phyloP scores from a whole-genome alignment of 768 basidiomycete species.

The Trametes sanguinea region DNA sequence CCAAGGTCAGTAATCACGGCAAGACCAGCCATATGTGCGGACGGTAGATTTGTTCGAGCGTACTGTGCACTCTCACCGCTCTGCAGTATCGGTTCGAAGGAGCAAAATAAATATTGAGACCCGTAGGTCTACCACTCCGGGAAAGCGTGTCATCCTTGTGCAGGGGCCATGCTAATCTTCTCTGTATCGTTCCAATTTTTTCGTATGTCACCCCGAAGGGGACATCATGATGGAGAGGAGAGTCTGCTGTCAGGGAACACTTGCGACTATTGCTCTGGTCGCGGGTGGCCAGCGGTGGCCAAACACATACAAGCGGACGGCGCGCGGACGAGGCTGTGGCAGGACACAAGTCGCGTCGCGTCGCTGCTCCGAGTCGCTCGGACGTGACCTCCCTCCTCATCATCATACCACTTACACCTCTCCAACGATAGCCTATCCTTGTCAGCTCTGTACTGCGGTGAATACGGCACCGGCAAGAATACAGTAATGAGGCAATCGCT shows the following conservation, averaged over 20 bases:
- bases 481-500: background rate
- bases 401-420: no score
- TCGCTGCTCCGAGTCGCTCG: no score
- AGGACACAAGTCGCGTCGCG: background rate
- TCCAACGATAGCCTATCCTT: no score
- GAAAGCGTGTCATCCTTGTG: slow-evolving; percentile 99
- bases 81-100: no score
- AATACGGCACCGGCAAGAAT: no score
- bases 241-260: background rate
- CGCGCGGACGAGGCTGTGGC: background rate
- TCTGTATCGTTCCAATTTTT: slow-evolving; percentile 99
- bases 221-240: slow-evolving; percentile 34
- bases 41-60: no score
- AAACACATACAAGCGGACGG: background rate
- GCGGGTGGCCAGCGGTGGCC: background rate
- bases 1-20: no score
- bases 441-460: no score
- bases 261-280: background rate
- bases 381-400: no score
- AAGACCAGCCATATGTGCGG: no score
- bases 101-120: slow-evolving; percentile 43
- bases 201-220: slow-evolving; percentile 94
- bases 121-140: slow-evolving; percentile 76
- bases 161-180: slow-evolving; percentile 99
- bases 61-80: no score